Evolutionary conservation across 202 grass and related monocot genomes (phyloP).

Genomic region (Cymbopogon flexuosus): DNA sequence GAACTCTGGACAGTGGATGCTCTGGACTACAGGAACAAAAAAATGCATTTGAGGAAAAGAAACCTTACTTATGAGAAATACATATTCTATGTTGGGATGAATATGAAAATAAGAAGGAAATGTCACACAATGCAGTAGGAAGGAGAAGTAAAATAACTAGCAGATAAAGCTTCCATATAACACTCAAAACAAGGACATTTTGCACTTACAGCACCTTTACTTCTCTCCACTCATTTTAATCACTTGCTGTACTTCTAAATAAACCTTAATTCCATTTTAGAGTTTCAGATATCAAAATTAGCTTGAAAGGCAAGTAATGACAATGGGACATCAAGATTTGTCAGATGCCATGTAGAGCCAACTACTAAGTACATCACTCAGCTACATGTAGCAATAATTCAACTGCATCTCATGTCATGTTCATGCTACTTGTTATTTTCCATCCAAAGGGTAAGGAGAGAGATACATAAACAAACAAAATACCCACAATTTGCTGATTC

Average conservation of each 20-base stretch:
- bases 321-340: neutral
- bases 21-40: constrained; percentile 72
- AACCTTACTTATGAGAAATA: constrained; percentile 13
- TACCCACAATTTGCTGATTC: neutral
- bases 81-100: neutral
- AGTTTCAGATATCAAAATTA: neutral
- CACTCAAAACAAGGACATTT: constrained; percentile 2
- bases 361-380: neutral
- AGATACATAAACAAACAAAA: neutral
- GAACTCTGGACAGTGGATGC: constrained; percentile 63
- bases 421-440: neutral
- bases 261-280: neutral
- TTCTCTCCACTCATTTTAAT: neutral
- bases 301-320: neutral
- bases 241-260: neutral
- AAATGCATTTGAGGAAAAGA: constrained; percentile 33
- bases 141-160: constrained; percentile 2
- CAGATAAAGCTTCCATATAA: neutral
- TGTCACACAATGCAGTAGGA: neutral
- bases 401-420: constrained; percentile 23
- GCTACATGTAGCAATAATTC: neutral
- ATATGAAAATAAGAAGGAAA: constrained; percentile 9
- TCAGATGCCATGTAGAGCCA: neutral
- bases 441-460: neutral
- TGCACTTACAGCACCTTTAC: constrained; percentile 1